These are phyloP conservation scores for Phanerochaete sordida DNA, from an alignment of 768 basidiomycete species.

Conservation along the genomic window DNA sequence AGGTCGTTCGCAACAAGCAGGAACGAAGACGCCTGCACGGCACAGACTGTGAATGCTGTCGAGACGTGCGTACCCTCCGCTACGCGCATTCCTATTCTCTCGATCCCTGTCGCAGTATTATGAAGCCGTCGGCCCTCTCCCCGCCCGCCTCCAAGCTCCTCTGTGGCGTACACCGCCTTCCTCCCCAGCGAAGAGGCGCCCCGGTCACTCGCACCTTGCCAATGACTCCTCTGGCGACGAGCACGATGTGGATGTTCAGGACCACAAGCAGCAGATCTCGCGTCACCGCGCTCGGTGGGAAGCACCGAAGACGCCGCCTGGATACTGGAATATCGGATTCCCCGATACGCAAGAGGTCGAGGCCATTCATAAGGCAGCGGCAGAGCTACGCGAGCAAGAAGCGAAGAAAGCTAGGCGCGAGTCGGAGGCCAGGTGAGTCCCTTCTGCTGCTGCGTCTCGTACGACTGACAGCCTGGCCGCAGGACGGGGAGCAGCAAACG, in stretches of 20 bases:
- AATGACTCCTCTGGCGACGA: neutral
- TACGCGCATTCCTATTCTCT: neutral
- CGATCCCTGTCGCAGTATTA: conserved; percentile 59
- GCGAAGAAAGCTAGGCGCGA: conserved; percentile 59
- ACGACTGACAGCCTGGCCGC: neutral
- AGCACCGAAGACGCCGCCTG: conserved; percentile 72
- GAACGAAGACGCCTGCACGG: conserved; percentile 66
- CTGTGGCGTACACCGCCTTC: conserved; percentile 62
- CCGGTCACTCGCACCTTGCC: neutral
- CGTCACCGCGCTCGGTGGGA: conserved; percentile 72
- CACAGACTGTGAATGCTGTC: conserved; percentile 81
- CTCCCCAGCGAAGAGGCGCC: conserved; percentile 15
- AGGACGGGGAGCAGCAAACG: neutral
- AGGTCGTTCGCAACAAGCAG: conserved; percentile 67
- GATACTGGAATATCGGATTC: conserved; percentile 90
- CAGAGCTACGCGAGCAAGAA: conserved; percentile 52
- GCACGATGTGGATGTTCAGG: conserved; percentile 23
- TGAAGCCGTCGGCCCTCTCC: conserved; percentile 68
- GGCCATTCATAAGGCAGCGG: conserved; percentile 71
- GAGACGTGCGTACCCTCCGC: conserved; percentile 47
- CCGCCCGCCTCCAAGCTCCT: conserved; percentile 59
- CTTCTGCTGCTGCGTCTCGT: neutral
- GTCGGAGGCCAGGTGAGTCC: conserved; percentile 50
- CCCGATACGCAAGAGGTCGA: conserved; percentile 80
- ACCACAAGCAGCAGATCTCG: conserved; percentile 70